Evolutionary conservation across 225 moss, liverwort and hornwort genomes (phyloP).

Genomic region (Sphagnum tenellum): DNA sequence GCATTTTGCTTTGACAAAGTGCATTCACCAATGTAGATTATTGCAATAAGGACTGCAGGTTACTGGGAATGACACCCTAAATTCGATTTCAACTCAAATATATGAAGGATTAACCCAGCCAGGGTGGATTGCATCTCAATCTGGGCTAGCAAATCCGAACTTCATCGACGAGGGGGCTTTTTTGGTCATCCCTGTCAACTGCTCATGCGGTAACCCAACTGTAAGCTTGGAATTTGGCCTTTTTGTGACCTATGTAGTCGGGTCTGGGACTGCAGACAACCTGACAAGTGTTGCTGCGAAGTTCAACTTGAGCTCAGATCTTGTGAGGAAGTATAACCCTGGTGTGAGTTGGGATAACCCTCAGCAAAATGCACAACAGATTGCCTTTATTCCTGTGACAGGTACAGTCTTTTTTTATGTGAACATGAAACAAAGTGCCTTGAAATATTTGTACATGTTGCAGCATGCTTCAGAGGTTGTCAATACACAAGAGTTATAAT

Average conservation of each 20-base stretch:
- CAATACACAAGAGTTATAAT: neutral
- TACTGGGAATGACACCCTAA: constrained; percentile 18
- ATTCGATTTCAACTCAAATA: constrained; percentile 9
- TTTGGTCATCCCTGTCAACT: constrained; percentile 60
- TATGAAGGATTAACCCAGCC: constrained; percentile 34
- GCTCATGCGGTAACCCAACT: constrained; percentile 63
- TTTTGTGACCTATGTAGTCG: constrained; percentile 52
- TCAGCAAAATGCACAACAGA: constrained; percentile 12
- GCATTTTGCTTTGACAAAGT: neutral
- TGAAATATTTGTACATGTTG: neutral
- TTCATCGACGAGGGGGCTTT: constrained; percentile 11
- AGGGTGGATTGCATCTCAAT: constrained; percentile 30
- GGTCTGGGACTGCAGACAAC: constrained; percentile 15
- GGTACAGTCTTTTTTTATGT: constrained; percentile 20
- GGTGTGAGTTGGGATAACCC: constrained; percentile 30
- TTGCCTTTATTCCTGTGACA: constrained; percentile 59
- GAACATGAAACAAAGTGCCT: neutral
- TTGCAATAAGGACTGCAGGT: constrained; percentile 14
- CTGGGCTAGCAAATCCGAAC: constrained; percentile 6
- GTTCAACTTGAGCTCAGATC: constrained; percentile 21
- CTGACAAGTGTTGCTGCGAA: constrained; percentile 27
- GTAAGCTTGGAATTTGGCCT: constrained; percentile 53
- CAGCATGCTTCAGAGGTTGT: neutral
- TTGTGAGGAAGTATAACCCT: constrained; percentile 53
- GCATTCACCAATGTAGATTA: neutral